phyloP scores from a whole-genome alignment of 2,329 filamentous ascomycete genomes.

The Diaporthe longicolla region DNA sequence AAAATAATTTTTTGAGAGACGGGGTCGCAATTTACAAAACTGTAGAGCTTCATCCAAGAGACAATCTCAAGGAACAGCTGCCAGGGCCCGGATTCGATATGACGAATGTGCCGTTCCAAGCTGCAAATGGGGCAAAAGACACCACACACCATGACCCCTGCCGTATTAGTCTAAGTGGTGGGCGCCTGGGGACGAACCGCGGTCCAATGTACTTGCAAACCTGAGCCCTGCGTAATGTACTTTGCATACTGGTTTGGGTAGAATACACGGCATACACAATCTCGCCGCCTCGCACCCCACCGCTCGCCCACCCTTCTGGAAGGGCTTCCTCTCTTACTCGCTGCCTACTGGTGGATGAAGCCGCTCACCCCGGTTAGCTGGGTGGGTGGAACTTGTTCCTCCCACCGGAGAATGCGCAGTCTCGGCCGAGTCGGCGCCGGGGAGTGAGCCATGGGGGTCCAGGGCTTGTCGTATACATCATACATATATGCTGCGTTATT shows the following conservation, averaged over 20 bases:
- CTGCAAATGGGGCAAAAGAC: no score
- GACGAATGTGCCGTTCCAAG: conserved; percentile 3
- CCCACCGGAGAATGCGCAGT: background rate
- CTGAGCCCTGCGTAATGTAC: no score
- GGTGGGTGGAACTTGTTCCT: no score
- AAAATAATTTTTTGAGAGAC: background rate
- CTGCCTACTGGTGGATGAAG: no score
- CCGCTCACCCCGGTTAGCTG: background rate
- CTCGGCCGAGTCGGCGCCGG: conserved; percentile 2
- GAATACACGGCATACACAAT: no score
- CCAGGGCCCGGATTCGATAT: conserved; percentile 2
- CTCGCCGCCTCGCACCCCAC: no score
- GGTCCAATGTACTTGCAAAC: no score
- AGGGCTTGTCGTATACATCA: background rate
- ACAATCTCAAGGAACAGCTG: background rate
- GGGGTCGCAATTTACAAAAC: no score
- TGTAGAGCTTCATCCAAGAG: background rate
- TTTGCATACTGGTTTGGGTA: no score
- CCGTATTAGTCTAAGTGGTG: background rate
- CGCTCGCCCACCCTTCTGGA: no score
- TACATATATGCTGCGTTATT: background rate
- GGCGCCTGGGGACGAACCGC: no score
- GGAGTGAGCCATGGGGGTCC: background rate
- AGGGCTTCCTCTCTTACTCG: no score
- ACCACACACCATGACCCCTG: background rate